Percentiles rank a stretch among this genome's conserved stretches.
Evolutionary conservation across 768 basidiomycete genomes (phyloP).

Genomic region (Xerocomus potaroensis): DNA sequence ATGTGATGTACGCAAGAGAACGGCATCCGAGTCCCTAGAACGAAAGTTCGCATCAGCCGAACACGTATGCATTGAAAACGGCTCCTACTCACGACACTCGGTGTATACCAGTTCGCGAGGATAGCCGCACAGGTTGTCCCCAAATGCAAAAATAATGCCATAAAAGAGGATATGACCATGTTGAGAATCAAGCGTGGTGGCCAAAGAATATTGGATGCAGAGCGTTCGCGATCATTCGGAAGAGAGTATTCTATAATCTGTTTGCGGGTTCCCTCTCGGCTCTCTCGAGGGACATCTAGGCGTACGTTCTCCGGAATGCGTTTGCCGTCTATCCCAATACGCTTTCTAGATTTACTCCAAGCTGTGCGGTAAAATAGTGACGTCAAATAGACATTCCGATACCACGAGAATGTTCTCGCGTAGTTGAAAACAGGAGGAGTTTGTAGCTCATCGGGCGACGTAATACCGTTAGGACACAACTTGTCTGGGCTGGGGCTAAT

Average conservation of each 20-base stretch:
- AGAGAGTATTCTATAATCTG: slow-evolving; percentile 23
- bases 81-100: slow-evolving; percentile 22
- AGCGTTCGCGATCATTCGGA: slow-evolving; percentile 1
- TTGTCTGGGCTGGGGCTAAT: too few relatives aligned
- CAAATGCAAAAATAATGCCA: slow-evolving; percentile 32
- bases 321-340: background rate
- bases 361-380: too few relatives aligned
- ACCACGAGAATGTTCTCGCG: too few relatives aligned
- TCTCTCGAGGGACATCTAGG: slow-evolving; percentile 5
- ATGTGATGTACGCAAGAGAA: slow-evolving; percentile 30
- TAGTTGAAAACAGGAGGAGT: too few relatives aligned
- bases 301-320: background rate
- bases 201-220: slow-evolving; percentile 9
- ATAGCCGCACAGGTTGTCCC: slow-evolving; percentile 28
- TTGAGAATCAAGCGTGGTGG: slow-evolving; percentile 22
- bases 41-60: background rate
- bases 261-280: slow-evolving; percentile 15
- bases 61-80: background rate
- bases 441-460: too few relatives aligned
- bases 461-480: too few relatives aligned
- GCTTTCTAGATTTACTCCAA: too few relatives aligned
- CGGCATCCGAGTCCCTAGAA: slow-evolving; percentile 33
- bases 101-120: slow-evolving; percentile 27
- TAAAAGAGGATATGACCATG: slow-evolving; percentile 28
- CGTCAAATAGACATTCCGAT: too few relatives aligned